Base-by-base conservation (phyloP, 202 grass and related monocot species). In the Setaria italica region DNA sequence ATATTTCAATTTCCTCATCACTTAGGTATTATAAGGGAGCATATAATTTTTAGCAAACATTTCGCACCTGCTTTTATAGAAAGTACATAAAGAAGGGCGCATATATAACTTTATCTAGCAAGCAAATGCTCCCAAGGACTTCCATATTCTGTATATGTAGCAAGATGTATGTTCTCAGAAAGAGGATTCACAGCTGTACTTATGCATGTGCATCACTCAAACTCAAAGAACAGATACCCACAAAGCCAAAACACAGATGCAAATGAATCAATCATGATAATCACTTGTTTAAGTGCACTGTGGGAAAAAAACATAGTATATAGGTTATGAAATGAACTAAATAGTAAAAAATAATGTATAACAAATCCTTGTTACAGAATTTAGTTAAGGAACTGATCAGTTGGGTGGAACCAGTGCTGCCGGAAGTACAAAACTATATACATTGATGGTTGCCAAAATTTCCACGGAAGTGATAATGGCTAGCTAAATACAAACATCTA, bases 371-470 rank as follows among this genome's bases (percentile, higher is more conserved):
- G n/a, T 70, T 45, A 70, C 79, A 81, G 10, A 59, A 55, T 25
- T 0, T 6, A 76, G 5, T 34, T 42, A 76, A 14, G 35, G 13
- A 77, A 82, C 15, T 33, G 29, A 57, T 81, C 53, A 46, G 41
- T 59, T 35, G 42, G 48, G 58, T 72, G 53, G 80, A 47, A 19
- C 11, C 4, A 14, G n/a, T 62, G n/a, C 74, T 75, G 60, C 21
- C 64, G 56, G 42, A 49, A 78, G 37, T 37, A 74, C 20, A 60
- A 45, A 21, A 62, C 60, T 53, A 71, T 49, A 25, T 39, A 78
- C 17, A 70, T 78, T 69, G 25, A 83, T 54, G 21, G 62, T 46
- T 25, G 62, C 15, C 53, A 45, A 85, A 76, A 81, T 53, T 81
- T 69, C 14, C 62, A 45, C 35, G n/a, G 25, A 85, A 78, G 19